Conservation (phyloP, 768 basidiomycete genomes). For the Coprinopsis sp. region DNA sequence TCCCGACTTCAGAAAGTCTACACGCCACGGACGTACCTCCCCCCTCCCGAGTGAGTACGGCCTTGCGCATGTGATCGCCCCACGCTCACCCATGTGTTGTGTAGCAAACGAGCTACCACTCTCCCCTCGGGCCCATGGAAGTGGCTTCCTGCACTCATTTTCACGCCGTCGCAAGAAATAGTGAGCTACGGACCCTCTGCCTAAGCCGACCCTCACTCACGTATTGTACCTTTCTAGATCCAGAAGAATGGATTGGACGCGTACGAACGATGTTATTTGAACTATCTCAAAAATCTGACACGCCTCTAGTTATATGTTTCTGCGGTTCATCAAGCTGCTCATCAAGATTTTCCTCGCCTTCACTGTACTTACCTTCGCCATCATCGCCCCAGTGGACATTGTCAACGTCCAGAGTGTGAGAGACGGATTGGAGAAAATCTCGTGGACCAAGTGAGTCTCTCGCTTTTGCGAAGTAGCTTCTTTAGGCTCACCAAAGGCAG, state of each 20-base stretch:
- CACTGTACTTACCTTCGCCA: conserved; percentile 56
- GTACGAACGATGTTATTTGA: conserved; percentile 35
- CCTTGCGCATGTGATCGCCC: background rate
- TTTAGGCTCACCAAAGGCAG: conserved; percentile 25
- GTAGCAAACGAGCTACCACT: conserved; percentile 36
- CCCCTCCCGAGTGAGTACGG: conserved; percentile 46
- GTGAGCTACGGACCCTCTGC: conserved; percentile 31
- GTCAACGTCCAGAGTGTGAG: conserved; percentile 33
- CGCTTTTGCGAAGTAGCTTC: too few species aligned
- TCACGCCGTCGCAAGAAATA: conserved; percentile 39
- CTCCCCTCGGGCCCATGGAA: conserved; percentile 40
- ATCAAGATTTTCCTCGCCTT: conserved; percentile 51
- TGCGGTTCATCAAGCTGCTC: conserved; percentile 60
- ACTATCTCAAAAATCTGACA: background rate
- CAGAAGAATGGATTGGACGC: conserved; percentile 64
- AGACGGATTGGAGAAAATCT: conserved; percentile 39
- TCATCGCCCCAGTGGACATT: conserved; percentile 55
- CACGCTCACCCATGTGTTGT: background rate
- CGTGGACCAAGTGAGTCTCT: conserved; percentile 47
- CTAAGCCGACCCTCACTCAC: background rate
- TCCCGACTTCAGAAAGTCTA: conserved; percentile 55
- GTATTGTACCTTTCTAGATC: conserved; percentile 30
- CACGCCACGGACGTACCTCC: conserved; percentile 57
- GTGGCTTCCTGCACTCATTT: conserved; percentile 47
- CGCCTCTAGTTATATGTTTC: conserved; percentile 43